Conservation (phyloP, 2,329 filamentous ascomycete species). For the Aspergillus sp. region DNA sequence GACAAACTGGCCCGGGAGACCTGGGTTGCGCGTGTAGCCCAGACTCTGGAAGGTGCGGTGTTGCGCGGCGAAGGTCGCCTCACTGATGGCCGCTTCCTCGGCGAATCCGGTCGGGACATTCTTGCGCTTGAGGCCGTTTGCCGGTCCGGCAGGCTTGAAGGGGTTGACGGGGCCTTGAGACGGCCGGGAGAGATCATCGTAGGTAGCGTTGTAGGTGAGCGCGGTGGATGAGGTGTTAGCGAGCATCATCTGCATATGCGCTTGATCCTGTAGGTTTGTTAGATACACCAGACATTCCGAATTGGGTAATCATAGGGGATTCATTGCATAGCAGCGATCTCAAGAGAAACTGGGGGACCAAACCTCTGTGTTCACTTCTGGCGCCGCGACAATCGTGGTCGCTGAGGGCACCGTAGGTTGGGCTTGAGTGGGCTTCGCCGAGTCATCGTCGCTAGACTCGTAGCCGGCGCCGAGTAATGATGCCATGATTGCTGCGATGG, state of each 20-base stretch:
- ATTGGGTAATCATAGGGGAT: neutral
- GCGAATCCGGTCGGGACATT: conserved; percentile 84
- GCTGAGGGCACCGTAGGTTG: conserved; percentile 33
- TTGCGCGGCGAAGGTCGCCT: conserved; percentile 84
- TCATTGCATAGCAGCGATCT: neutral
- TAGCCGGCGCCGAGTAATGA: conserved; percentile 49
- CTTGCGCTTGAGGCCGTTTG: conserved; percentile 68
- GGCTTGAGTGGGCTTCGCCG: conserved; percentile 18
- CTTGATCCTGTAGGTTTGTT: conserved; percentile 50
- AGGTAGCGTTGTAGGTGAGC: conserved; percentile 61
- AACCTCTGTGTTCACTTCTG: conserved; percentile 60
- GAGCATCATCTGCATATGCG: conserved; percentile 54
- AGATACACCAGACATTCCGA: conserved; percentile 31
- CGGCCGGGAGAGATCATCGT: conserved; percentile 69
- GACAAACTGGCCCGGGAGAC: conserved; percentile 45
- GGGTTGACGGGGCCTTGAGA: conserved; percentile 72
- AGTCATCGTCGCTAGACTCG: conserved; percentile 54
- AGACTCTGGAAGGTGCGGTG: conserved; percentile 78
- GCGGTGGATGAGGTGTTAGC: conserved; percentile 54
- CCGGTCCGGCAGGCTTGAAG: conserved; percentile 63
- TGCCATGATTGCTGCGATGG: conserved; percentile 35
- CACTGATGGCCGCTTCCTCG: conserved; percentile 84
- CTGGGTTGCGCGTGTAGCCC: conserved; percentile 55
- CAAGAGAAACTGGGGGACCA: conserved; percentile 41
- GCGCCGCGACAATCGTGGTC: conserved; percentile 50